A percentile compares a stretch with the other conserved stretches of the same genome.
Evolutionary conservation across 805 yeast genomes (phyloP).

Genomic region (Candida multigemmis): DNA sequence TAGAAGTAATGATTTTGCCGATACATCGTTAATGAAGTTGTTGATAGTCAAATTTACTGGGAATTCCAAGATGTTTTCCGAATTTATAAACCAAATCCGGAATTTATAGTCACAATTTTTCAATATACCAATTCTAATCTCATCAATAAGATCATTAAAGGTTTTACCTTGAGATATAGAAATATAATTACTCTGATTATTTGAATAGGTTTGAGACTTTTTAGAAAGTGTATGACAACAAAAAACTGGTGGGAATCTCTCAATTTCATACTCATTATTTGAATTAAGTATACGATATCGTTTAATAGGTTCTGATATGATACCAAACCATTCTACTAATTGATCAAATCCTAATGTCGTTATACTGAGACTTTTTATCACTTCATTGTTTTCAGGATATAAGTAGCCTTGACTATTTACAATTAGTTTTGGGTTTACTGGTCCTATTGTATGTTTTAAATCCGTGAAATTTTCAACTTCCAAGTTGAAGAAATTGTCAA

Average conservation of each 20-base stretch:
- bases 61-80: conserved; percentile 11
- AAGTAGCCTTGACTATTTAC: conserved; percentile 39
- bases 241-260: conserved; percentile 27
- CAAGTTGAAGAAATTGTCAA: conserved; percentile 26
- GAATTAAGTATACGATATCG: conserved; percentile 17
- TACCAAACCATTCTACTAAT: conserved; percentile 47
- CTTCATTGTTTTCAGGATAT: conserved; percentile 12
- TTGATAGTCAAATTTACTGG: conserved; percentile 14
- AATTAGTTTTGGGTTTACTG: conserved; percentile 36
- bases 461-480: conserved; percentile 16
- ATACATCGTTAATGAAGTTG: conserved; percentile 19
- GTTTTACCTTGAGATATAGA: conserved; percentile 23
- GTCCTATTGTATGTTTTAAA: conserved; percentile 28
- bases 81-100: conserved; percentile 29
- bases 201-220: conserved; percentile 3
- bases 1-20: conserved; percentile 17
- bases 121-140: conserved; percentile 12
- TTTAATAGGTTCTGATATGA: conserved; percentile 26
- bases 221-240: conserved; percentile 23
- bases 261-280: conserved; percentile 20
- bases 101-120: conserved; percentile 12
- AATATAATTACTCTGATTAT: conserved; percentile 7
- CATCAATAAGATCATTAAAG: conserved; percentile 22
- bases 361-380: conserved; percentile 14
- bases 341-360: conserved; percentile 36